Conservation (phyloP, 2,329 filamentous ascomycete species). For the Fusarium liriodendri region DNA sequence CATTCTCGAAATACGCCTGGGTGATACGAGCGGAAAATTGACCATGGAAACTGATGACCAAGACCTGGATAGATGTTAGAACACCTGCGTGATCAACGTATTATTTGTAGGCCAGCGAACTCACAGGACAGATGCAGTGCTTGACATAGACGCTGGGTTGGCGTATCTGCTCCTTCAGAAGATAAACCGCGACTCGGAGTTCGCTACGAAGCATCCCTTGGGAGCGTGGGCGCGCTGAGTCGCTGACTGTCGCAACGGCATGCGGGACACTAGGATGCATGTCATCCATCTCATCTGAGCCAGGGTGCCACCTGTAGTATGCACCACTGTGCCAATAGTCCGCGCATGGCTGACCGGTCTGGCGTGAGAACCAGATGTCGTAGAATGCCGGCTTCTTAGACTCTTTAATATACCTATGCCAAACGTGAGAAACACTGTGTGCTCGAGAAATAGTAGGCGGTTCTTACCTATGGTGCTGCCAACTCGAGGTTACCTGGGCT, state of each 20-base stretch:
- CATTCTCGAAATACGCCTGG: slow-evolving; percentile 16
- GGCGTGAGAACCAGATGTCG: background rate
- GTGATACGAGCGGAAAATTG: slow-evolving; percentile 21
- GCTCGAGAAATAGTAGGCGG: no score
- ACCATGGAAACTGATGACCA: slow-evolving; percentile 19
- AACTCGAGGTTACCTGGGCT: no score
- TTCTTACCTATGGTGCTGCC: no score
- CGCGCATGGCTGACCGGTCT: background rate
- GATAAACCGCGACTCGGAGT: background rate
- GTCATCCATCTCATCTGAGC: no score
- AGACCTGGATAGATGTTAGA: slow-evolving; percentile 2
- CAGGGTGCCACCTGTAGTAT: background rate
- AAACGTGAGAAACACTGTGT: no score
- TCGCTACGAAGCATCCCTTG: background rate
- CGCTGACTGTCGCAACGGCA: background rate
- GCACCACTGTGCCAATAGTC: background rate
- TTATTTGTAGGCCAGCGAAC: background rate
- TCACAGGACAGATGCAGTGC: background rate
- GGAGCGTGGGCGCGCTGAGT: background rate
- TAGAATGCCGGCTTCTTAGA: no score
- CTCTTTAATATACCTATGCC: background rate
- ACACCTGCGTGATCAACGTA: no score
- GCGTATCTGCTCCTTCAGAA: background rate
- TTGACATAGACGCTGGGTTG: background rate
- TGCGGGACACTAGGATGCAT: background rate